Conservation (phyloP, 2,329 filamentous ascomycete species). For the Sporothrix inflata region DNA sequence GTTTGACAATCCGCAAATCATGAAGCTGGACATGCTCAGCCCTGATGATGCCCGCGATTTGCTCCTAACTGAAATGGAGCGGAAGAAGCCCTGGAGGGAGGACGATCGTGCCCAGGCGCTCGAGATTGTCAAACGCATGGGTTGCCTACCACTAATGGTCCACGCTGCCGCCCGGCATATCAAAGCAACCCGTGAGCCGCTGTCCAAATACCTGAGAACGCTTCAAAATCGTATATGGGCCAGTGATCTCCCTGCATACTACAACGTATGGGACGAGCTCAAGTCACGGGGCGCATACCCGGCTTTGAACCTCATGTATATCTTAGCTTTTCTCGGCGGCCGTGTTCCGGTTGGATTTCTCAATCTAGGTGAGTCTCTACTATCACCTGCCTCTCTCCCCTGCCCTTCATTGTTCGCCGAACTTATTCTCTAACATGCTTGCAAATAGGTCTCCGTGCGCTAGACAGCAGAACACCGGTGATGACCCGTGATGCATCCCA, state of each 20-base stretch:
- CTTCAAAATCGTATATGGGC: constrained; percentile 60
- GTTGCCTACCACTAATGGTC: constrained; percentile 68
- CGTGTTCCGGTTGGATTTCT: constrained; percentile 69
- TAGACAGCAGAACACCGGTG: constrained; percentile 52
- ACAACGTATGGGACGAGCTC: constrained; percentile 54
- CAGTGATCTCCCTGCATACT: constrained; percentile 52
- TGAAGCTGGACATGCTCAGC: constrained; percentile 59
- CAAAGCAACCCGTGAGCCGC: constrained; percentile 62
- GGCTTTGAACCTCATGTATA: constrained; percentile 65
- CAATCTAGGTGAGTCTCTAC: constrained; percentile 50
- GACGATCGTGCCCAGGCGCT: constrained; percentile 60
- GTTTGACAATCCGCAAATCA: constrained; percentile 61
- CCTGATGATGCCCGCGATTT: constrained; percentile 62
- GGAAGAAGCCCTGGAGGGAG: constrained; percentile 55
- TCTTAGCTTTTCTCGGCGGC: constrained; percentile 67
- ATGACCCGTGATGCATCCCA: constrained; percentile 48
- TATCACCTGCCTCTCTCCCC: not conserved
- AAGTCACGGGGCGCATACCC: constrained; percentile 52
- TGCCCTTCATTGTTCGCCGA: not conserved
- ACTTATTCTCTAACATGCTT: not conserved
- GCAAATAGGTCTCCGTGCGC: constrained; percentile 48
- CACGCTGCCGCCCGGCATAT: constrained; percentile 67
- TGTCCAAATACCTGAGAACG: constrained; percentile 63
- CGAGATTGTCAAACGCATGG: constrained; percentile 66
- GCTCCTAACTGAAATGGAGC: constrained; percentile 65